Percentiles rank a stretch among this genome's conserved stretches.
Evolutionary conservation across 208 protist species (phyloP).

Genomic region (Tritrichomonas foetus): DNA sequence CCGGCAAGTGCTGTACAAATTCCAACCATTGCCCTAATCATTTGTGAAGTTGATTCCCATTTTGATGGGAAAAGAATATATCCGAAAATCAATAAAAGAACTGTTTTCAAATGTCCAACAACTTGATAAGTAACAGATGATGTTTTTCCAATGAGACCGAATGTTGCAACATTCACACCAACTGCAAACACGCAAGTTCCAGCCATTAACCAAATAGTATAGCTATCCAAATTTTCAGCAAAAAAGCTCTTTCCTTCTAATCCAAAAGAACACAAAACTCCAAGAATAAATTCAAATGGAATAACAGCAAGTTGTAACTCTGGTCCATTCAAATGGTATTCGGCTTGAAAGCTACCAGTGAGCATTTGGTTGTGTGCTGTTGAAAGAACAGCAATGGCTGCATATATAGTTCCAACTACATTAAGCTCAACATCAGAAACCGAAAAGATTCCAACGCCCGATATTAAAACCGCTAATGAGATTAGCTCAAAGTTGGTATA

Average conservation of each 20-base stretch:
- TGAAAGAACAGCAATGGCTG: constrained; percentile 40
- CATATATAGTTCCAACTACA: constrained; percentile 13
- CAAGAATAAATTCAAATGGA: constrained; percentile 9
- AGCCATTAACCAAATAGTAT: neutral
- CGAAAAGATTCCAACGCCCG: constrained; percentile 44
- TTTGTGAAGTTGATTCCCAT: neutral
- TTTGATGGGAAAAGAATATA: neutral
- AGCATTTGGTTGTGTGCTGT: constrained; percentile 46
- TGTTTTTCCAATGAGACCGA: constrained; percentile 47
- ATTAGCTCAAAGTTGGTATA: constrained; percentile 12
- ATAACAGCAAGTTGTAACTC: constrained; percentile 39
- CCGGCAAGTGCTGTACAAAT: neutral
- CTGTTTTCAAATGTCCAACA: constrained; percentile 48
- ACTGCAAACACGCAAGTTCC: constrained; percentile 45
- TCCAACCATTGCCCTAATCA: neutral
- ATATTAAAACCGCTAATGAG: constrained; percentile 42
- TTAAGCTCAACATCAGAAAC: constrained; percentile 48
- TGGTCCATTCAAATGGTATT: constrained; percentile 38
- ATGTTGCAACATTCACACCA: constrained; percentile 47
- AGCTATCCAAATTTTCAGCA: neutral
- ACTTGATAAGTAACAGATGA: constrained; percentile 50
- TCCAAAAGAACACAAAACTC: neutral
- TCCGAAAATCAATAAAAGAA: constrained; percentile 43
- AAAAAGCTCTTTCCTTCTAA: constrained; percentile 28
- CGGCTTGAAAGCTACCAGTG: constrained; percentile 38